phyloP scores from a whole-genome alignment of 2,329 filamentous ascomycete genomes.

The Fusarium tuaranense region DNA sequence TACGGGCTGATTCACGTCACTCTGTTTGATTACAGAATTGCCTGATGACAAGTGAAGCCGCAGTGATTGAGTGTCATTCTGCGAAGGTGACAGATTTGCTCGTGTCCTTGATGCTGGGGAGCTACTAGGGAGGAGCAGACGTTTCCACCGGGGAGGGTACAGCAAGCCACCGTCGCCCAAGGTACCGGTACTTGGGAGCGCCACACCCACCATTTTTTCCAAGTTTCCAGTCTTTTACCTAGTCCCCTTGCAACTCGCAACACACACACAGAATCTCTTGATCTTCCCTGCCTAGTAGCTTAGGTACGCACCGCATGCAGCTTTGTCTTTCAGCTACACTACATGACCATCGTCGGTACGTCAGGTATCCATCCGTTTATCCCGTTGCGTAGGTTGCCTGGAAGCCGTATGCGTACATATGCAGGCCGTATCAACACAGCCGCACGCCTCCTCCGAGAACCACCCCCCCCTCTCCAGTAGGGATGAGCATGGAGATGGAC shows the following conservation, averaged over 20 bases:
- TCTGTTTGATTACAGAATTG: slow-evolving; percentile 2
- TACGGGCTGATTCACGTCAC: slow-evolving; percentile 4
- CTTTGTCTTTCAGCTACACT: slow-evolving; percentile 15
- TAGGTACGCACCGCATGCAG: slow-evolving; percentile 7
- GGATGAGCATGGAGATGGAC: neutral
- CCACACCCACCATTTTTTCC: slow-evolving; percentile 27
- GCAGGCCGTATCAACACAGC: slow-evolving; percentile 35
- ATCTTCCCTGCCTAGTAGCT: neutral
- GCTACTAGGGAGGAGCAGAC: neutral
- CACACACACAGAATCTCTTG: neutral
- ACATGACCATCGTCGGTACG: neutral
- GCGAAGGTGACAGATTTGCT: slow-evolving; percentile 1
- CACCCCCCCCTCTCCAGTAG: slow-evolving; percentile 16
- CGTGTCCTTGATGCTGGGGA: neutral
- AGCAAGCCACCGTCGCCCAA: slow-evolving; percentile 14
- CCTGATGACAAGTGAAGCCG: slow-evolving; percentile 1
- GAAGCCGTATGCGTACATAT: slow-evolving; percentile 30
- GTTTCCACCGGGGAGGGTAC: slow-evolving; percentile 24
- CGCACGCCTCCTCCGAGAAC: slow-evolving; percentile 39
- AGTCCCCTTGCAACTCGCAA: slow-evolving; percentile 11
- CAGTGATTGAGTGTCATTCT: slow-evolving; percentile 22
- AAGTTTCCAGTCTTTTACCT: slow-evolving; percentile 15
- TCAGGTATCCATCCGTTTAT: slow-evolving; percentile 5
- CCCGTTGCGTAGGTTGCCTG: neutral
- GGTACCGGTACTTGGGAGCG: slow-evolving; percentile 42